Conservation (phyloP, 257 asterid species). For the Fraxinus americana region DNA sequence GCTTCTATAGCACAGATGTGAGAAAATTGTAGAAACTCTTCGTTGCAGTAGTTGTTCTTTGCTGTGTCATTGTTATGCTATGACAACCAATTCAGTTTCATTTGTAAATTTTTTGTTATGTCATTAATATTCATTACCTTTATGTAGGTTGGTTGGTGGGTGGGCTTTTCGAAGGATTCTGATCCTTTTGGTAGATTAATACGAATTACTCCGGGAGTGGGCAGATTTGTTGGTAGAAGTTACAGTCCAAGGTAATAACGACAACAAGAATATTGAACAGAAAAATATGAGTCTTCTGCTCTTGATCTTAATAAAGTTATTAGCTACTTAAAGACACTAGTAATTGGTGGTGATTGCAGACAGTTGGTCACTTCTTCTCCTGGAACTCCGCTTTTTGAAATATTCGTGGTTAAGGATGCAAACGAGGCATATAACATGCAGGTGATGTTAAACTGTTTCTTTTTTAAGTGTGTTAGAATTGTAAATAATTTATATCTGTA, state of each 20-base stretch:
- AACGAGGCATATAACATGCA: slow-evolving; percentile 67
- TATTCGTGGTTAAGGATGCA: slow-evolving; percentile 82
- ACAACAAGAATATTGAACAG: background rate
- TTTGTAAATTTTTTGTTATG: slow-evolving; percentile 3
- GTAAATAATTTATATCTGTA: background rate
- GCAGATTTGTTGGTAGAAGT: slow-evolving; percentile 84
- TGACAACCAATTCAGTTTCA: background rate
- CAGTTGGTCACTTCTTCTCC: slow-evolving; percentile 86
- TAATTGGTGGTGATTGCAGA: slow-evolving; percentile 50
- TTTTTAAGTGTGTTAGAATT: slow-evolving; percentile 3
- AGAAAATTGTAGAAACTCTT: slow-evolving; percentile 23
- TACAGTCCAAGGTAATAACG: slow-evolving; percentile 81
- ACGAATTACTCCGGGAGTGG: slow-evolving; percentile 82
- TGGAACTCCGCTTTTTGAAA: slow-evolving; percentile 92
- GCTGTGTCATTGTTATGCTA: background rate
- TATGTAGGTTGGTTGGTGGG: slow-evolving; percentile 99
- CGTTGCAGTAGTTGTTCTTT: slow-evolving; percentile 17
- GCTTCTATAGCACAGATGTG: background rate
- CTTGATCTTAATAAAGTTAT: slow-evolving; percentile 16
- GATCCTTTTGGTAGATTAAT: slow-evolving; percentile 94
- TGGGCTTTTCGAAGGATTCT: slow-evolving; percentile 83
- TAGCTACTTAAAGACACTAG: slow-evolving; percentile 17
- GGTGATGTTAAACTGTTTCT: slow-evolving; percentile 43
- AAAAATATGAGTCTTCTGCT: background rate
- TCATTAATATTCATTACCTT: slow-evolving; percentile 20